phyloP scores from a whole-genome alignment of 192 early-diverging fungal species.

The Backusella mclennaniae region DNA sequence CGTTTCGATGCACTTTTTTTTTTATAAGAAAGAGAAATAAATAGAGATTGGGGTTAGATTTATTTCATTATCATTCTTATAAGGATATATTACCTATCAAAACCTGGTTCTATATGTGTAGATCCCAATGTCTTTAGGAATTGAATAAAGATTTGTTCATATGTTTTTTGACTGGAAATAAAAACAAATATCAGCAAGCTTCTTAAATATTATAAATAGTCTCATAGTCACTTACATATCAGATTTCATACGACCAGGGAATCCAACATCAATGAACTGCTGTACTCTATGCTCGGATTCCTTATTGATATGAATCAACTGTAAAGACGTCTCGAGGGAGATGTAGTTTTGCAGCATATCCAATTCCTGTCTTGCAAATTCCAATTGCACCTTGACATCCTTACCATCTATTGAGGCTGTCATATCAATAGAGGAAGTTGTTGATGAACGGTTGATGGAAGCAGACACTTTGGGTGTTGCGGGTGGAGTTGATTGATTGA shows the following conservation, averaged over 20 bases:
- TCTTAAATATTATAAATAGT: neutral
- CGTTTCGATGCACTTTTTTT: conserved; percentile 44
- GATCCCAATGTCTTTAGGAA: conserved; percentile 71
- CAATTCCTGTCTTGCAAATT: conserved; percentile 49
- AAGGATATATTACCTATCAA: conserved; percentile 36
- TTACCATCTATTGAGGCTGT: conserved; percentile 29
- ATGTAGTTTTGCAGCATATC: conserved; percentile 62
- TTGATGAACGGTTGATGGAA: neutral
- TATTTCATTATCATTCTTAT: neutral
- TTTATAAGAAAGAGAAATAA: neutral
- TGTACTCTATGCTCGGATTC: conserved; percentile 64
- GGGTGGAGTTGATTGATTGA: conserved; percentile 16
- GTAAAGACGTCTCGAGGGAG: conserved; percentile 79
- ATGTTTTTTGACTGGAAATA: conserved; percentile 57
- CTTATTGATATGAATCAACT: conserved; percentile 88
- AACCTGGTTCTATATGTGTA: conserved; percentile 72
- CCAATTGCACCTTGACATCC: conserved; percentile 54
- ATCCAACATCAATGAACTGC: conserved; percentile 52
- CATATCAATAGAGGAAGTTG: conserved; percentile 18
- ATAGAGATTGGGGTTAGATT: neutral
- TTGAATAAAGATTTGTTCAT: conserved; percentile 78
- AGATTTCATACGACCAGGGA: conserved; percentile 57
- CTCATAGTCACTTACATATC: conserved; percentile 48
- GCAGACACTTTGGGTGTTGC: conserved; percentile 19
- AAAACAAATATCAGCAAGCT: neutral